A percentile compares a stretch with the other conserved stretches of the same genome.
Conservation (phyloP, 192 early-diverging fungal species). For the Gigaspora rosea region DNA sequence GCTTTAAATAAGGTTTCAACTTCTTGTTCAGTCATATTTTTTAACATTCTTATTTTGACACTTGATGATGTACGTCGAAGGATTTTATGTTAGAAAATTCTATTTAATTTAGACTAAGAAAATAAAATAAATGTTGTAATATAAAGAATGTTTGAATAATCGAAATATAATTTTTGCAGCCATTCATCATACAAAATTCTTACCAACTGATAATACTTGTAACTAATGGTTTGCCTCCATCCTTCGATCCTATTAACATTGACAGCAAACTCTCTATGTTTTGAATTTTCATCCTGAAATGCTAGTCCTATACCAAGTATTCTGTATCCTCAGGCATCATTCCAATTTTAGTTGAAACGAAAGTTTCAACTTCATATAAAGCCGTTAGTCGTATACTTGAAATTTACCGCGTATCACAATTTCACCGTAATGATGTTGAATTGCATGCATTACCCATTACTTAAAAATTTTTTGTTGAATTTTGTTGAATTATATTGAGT, state of each 20-base stretch:
- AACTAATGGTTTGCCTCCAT: constrained; percentile 77
- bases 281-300: constrained; percentile 68
- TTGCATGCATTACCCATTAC: constrained; percentile 77
- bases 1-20: constrained; percentile 68
- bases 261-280: constrained; percentile 69
- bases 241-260: constrained; percentile 84
- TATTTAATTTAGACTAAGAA: constrained; percentile 33
- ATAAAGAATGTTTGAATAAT: neutral
- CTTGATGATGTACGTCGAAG: constrained; percentile 72
- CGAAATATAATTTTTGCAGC: neutral
- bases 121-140: neutral
- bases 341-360: constrained; percentile 64
- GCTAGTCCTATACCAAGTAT: constrained; percentile 68
- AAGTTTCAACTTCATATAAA: constrained; percentile 72
- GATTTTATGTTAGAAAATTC: constrained; percentile 66
- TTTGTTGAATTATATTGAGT: constrained; percentile 9
- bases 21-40: constrained; percentile 59
- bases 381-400: constrained; percentile 77
- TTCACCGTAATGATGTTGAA: constrained; percentile 85
- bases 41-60: constrained; percentile 55
- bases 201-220: constrained; percentile 69
- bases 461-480: constrained; percentile 26
- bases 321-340: constrained; percentile 47
- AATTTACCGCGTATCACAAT: constrained; percentile 84
- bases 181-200: neutral